Conservation (phyloP, 2,329 filamentous ascomycete genomes). For the Colletotrichum aenigma region DNA sequence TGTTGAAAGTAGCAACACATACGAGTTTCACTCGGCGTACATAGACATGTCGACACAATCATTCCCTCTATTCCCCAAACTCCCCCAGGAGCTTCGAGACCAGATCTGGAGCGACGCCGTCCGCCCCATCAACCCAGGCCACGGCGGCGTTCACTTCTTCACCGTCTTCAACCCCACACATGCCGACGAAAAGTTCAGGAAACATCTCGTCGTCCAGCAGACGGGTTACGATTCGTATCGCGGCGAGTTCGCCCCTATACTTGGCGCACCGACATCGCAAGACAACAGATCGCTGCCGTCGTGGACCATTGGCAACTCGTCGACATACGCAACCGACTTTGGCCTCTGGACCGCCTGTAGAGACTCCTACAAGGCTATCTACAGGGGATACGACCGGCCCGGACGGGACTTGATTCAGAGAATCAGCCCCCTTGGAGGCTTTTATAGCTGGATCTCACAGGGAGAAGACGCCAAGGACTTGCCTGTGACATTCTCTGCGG, state of each 20-base stretch:
- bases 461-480: not conserved
- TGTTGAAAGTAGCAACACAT: rapidly evolving
- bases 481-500: not conserved
- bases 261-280: not conserved
- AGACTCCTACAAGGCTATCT: not conserved
- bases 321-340: not conserved
- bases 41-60: not conserved
- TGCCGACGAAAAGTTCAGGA: not conserved
- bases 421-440: rapidly evolving
- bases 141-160: not conserved
- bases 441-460: rapidly evolving
- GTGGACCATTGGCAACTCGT: rapidly evolving
- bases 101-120: not conserved
- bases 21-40: not conserved
- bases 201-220: not conserved
- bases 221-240: rapidly evolving
- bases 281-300: not conserved
- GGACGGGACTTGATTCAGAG: rapidly evolving
- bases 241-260: rapidly evolving
- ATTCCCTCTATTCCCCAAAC: not conserved
- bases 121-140: not conserved
- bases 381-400: rapidly evolving
- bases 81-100: not conserved
- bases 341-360: not conserved
- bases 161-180: not conserved